phyloP scores from a whole-genome alignment of 2,329 filamentous ascomycete genomes.

The Penicillium expansum region DNA sequence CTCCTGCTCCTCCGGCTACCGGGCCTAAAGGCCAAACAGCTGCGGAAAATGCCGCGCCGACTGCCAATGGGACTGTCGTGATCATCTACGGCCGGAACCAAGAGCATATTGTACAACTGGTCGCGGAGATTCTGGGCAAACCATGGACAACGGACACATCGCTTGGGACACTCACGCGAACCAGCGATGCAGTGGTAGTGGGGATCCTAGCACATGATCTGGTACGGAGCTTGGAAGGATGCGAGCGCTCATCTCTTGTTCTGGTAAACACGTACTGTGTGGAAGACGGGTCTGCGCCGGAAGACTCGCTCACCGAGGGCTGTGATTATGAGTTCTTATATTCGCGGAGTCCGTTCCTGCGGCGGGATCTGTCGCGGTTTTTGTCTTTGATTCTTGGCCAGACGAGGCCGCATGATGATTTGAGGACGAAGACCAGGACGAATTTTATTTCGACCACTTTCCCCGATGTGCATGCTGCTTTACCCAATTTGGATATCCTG shows the following conservation, averaged over 20 bases:
- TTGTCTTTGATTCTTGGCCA: constrained; percentile 77
- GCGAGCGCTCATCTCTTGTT: constrained; percentile 60
- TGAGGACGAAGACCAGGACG: constrained; percentile 68
- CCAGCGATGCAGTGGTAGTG: constrained; percentile 63
- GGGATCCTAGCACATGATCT: constrained; percentile 61
- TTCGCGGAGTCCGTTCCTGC: constrained; percentile 67
- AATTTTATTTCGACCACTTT: constrained; percentile 88
- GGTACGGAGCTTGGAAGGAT: constrained; percentile 56
- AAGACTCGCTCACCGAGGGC: constrained; percentile 60
- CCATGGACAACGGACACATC: constrained; percentile 60
- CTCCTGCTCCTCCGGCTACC: neutral
- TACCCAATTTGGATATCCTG: constrained; percentile 81
- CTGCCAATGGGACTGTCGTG: constrained; percentile 45
- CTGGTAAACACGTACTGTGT: constrained; percentile 76
- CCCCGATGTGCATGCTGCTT: constrained; percentile 75
- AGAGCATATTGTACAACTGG: constrained; percentile 69
- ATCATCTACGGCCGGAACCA: constrained; percentile 70
- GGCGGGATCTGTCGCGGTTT: constrained; percentile 74
- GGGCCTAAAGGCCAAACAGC: neutral
- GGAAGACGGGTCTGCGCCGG: constrained; percentile 66
- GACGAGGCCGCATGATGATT: constrained; percentile 71
- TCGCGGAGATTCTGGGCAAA: constrained; percentile 77
- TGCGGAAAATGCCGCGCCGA: neutral
- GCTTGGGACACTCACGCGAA: constrained; percentile 55
- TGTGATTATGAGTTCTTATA: constrained; percentile 89